These are phyloP conservation scores for Blastocladiella emersonii DNA, from an alignment of 371 early-diverging fungal species.

Conservation along the genomic window DNA sequence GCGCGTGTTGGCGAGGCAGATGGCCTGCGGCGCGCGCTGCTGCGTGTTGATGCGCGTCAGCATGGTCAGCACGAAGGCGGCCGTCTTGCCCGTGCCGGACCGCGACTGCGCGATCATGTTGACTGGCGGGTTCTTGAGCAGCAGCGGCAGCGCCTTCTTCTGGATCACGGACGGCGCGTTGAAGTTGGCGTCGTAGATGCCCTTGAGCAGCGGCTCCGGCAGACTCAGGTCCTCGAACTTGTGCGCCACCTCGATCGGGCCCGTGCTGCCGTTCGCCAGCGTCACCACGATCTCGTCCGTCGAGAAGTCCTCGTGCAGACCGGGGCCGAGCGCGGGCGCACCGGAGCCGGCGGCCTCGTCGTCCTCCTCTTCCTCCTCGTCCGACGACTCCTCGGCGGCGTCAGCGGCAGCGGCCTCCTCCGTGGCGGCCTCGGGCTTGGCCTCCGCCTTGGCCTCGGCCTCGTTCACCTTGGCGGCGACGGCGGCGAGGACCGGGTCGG, in stretches of 20 bases:
- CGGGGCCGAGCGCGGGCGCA: neutral
- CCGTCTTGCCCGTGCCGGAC: constrained; percentile 93
- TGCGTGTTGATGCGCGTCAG: constrained; percentile 43
- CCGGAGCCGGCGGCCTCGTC: neutral
- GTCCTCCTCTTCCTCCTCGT: no score
- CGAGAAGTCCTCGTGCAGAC: neutral
- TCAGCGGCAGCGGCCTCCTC: neutral
- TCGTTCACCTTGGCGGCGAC: no score
- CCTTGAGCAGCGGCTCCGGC: constrained; percentile 59
- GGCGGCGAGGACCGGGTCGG: no score
- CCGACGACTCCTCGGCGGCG: no score
- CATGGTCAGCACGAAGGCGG: constrained; percentile 89
- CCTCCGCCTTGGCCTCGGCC: neutral
- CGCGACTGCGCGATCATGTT: constrained; percentile 84
- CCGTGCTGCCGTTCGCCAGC: neutral
- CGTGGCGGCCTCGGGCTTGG: neutral
- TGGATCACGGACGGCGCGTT: constrained; percentile 90
- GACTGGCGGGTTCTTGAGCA: constrained; percentile 24
- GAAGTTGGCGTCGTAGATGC: constrained; percentile 83
- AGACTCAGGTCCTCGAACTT: neutral
- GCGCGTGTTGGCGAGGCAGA: constrained; percentile 92
- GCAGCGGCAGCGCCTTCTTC: constrained; percentile 81
- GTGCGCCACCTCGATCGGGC: neutral
- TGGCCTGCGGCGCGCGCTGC: constrained; percentile 44
- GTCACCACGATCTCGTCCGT: neutral